Percentiles rank a stretch among this genome's conserved stretches.
Conservation (phyloP, 129 eudicot genomes). For the Calendula officinalis region DNA sequence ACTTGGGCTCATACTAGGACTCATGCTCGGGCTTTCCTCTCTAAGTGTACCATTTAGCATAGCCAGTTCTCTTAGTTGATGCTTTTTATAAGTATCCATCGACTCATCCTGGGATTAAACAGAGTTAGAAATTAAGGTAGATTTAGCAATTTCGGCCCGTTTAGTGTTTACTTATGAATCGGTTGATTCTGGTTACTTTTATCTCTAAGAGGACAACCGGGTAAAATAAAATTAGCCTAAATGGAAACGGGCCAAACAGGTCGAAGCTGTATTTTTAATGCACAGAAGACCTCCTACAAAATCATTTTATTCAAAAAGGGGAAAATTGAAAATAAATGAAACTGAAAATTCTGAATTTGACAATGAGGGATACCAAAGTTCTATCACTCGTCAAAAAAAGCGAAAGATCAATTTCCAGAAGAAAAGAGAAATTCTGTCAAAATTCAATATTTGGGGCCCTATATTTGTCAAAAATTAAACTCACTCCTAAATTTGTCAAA, state of each 20-base stretch:
- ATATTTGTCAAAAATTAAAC: too few species aligned
- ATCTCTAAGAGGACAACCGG: neutral
- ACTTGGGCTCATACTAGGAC: slow-evolving; percentile 83
- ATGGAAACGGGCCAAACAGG: neutral
- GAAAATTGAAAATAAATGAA: too few species aligned
- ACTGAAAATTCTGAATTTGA: too few species aligned
- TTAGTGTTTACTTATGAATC: slow-evolving; percentile 1
- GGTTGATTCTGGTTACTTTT: neutral
- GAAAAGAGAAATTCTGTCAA: too few species aligned
- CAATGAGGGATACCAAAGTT: too few species aligned
- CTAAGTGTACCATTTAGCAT: slow-evolving; percentile 76
- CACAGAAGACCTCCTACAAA: neutral
- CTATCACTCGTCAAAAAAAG: too few species aligned
- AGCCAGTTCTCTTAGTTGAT: slow-evolving; percentile 86
- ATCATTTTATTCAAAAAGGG: neutral
- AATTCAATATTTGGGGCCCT: too few species aligned
- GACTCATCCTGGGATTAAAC: slow-evolving; percentile 62
- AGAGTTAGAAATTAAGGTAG: neutral
- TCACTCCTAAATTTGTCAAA: too few species aligned
- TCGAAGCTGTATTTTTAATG: slow-evolving; percentile 2
- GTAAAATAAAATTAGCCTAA: neutral
- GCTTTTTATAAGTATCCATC: slow-evolving; percentile 76
- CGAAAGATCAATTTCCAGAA: too few species aligned
- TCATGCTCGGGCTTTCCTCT: slow-evolving; percentile 93
- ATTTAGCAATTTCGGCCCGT: neutral